Base-by-base conservation (phyloP, 1,284 basidiomycete genomes). In the Gymnopus androsaceus region DNA sequence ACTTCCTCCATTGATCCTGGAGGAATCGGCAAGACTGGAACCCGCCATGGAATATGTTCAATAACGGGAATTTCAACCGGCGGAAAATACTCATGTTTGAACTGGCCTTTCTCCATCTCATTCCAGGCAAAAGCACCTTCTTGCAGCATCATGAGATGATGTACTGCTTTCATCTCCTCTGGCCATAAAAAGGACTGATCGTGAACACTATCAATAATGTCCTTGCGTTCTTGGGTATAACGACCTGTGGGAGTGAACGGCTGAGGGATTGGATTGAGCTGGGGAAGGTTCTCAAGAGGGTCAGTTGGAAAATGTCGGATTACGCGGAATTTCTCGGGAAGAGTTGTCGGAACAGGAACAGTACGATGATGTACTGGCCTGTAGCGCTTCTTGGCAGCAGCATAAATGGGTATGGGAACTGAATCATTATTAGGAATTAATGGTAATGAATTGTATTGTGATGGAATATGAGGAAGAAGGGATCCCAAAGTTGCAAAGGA, bases 271-370 rank as follows among this genome's bases (percentile, higher is more conserved):
- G 51, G 38, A n/a, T 31, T 34, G 5, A 53, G 19, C 2, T n/a
- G 1, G 19, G 51, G 41, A 11, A 53, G 17, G 4, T 40, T 2
- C 21, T 33, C 15, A 4, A 53, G 28, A 9, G 51, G 51, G 21
- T 44, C 31, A 14, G 40, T 14, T 11, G 41, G 41, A n/a, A 52
- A 31, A 17, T 34, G 3, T n/a, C 38, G 7, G 15, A 52, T 11
- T 12, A 52, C 17, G 4, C 36, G 1, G n/a, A 59, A 56, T 34
- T 63, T 37, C 34, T 58, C 55, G 1, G 65, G 64, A 50, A 64
- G 61, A 5, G 59, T 62, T 0, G 58, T 62, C 0, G 62, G n/a
- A 3, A 68, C 64, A 1, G 60, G 60, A 11, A 34, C 15, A 0
- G 62, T 56, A 25, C 57, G 2, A 50, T 59, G 21, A 63, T 37